phyloP scores from a whole-genome alignment of 768 basidiomycete genomes.

The Russula olivacea region DNA sequence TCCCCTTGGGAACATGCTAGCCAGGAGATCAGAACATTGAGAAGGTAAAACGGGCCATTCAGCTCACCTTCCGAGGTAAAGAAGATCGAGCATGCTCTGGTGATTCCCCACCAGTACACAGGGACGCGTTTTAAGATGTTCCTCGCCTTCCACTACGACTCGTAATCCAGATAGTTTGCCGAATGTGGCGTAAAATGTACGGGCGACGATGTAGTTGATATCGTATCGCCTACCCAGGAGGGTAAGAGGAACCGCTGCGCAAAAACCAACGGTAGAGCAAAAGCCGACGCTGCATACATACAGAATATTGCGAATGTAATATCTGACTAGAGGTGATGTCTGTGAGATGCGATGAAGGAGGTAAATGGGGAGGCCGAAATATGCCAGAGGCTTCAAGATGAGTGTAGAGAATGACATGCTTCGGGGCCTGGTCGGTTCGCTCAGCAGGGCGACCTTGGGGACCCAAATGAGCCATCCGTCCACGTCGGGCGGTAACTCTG shows the following conservation, averaged over 20 bases:
- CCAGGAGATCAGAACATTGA: conserved; percentile 10
- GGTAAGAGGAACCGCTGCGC: conserved; percentile 62
- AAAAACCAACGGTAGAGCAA: conserved; percentile 59
- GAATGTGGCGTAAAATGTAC: conserved; percentile 71
- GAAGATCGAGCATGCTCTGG: conserved; percentile 87
- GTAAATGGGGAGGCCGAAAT: conserved; percentile 67
- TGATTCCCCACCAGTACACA: conserved; percentile 83
- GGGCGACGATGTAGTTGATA: conserved; percentile 76
- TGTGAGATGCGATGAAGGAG: conserved; percentile 56
- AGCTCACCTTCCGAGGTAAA: conserved; percentile 71
- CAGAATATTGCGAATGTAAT: conserved; percentile 65
- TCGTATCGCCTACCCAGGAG: conserved; percentile 66
- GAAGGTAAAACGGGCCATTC: not conserved
- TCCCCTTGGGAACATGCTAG: conserved; percentile 63
- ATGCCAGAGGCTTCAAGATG: conserved; percentile 66
- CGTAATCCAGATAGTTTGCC: conserved; percentile 57
- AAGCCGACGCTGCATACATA: conserved; percentile 67
- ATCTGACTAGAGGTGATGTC: conserved; percentile 51
- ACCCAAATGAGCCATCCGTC: conserved; percentile 22
- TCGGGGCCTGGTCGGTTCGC: conserved; percentile 7
- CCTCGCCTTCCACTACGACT: conserved; percentile 80
- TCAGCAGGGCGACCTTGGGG: conserved; percentile 14
- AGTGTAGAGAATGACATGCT: conserved; percentile 60
- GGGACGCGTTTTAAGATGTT: conserved; percentile 67
- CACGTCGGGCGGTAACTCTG: not conserved